Base-by-base conservation (phyloP, 2,329 filamentous ascomycete species). In the Fusarium goolgardi region DNA sequence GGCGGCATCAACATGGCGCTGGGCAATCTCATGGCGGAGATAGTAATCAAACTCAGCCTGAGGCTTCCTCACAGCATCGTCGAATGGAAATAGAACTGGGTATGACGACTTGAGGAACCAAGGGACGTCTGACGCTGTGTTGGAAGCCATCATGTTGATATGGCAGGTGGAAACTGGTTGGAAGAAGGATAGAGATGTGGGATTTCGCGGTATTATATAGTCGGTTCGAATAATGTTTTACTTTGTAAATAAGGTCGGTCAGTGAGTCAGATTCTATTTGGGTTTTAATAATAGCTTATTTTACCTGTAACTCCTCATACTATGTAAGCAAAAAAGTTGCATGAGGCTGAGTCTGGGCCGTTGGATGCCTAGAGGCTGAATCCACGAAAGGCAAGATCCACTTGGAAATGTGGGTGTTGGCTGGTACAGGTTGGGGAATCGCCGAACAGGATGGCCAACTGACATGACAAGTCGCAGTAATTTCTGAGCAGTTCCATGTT, bases 51-150 rank as follows among this genome's bases (percentile, higher is more conserved):
- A 81, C 6, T 79, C 76, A n/a, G 68, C 63, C 10, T 69, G 65
- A 0, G 78, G 55, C 20, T 75, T 67, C 40, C 69, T 73, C 45
- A 82, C 69, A 20, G 76, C 79, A n/a, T 77, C 73, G 40, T 78
- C 71, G 11, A 63, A 58, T 3, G 81, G 81, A 44, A 82, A 75
- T 15, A 76, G 65, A 31, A 83, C 81, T 0, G 80, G 80, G 31
- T 71, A 76, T 0, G 73, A 77, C 12, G 78, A 77, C 55, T 75
- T 76, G 50, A 83, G 76, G 65, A 80, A 82, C 79, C 80, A 83
- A 18, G 75, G 72, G 39, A 60, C 63, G 40, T 71, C 61, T 53
- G 65, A 54, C n/a, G 68, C 67, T 35, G 58, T 47, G 31, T 62
- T 44, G 29, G 67, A 65, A n/a, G 62, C 65, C 71, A 74, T 74